Evolutionary conservation across 805 yeast species (phyloP), one percentile per base, ranked within the genome.

Genomic region (Sugiyamaella valdiviana): DNA sequence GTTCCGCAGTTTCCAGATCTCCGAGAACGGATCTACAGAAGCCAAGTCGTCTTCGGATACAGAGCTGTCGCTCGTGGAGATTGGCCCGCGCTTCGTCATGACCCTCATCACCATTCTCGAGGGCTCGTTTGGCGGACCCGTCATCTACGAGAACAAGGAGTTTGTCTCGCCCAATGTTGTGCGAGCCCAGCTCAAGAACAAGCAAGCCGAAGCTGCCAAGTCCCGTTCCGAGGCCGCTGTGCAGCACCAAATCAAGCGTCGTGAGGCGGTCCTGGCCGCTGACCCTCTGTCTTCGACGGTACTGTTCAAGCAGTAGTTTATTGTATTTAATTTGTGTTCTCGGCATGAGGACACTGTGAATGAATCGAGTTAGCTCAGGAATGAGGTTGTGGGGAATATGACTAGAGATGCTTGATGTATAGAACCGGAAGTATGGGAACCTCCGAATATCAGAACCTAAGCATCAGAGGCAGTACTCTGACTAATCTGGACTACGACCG

Each of bases 41-140:
- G 56, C 56, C 12, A 52, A 49, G 22, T 53, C 55, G 22, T 46
- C 56, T 19, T 67, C 66, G 29, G 68, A 65, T 46, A 80, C 80
- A 36, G 87, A 88, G 53, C 67, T 86, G 53, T 80, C 88, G 15
- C 74, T 93, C 59, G 85, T 93, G 50, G 99, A 93, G 73, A 88
- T 93, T 58, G 99, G 99, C 2, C 99, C 99, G 45, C 79, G 99
- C 67, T 83, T 89, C 56, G 98, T 93, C 29, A 75, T 93, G 72
- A 91, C 98, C 2, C 82, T 84, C 54, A 90, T 93, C 57, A 82
- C 95, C 51, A 80, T 93, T 46, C 75, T 91, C 55, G 98, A 93
- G 72, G 99, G 99, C 43, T 88, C 97, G 1, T 93, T 93, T 61
- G 91, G 96, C 49, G 99, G 99, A 17, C 96, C 98, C 55, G 88